A percentile compares a stretch with the other conserved stretches of the same genome.
Evolutionary conservation across 345 rosid species (phyloP).

Genomic region (Eucalyptus curtisii): DNA sequence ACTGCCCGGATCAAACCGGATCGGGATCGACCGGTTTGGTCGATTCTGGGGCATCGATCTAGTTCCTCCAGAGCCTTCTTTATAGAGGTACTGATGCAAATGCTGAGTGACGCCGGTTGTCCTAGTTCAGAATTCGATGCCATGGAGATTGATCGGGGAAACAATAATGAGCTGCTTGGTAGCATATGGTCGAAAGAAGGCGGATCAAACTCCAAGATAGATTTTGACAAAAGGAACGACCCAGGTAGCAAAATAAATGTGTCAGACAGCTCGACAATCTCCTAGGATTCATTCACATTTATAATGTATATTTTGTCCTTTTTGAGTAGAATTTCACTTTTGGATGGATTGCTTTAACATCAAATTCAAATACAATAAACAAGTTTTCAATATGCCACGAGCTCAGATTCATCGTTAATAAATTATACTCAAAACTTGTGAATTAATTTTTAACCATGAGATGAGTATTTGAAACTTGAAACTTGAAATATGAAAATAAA

Average conservation of each 20-base stretch:
- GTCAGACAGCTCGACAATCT: too few species aligned
- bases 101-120: too few species aligned
- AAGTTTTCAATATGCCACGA: not conserved
- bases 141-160: not conserved
- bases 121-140: too few species aligned
- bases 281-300: too few species aligned
- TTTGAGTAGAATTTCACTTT: too few species aligned
- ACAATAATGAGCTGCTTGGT: not conserved
- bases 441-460: not conserved
- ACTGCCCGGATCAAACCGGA: accelerated
- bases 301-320: too few species aligned
- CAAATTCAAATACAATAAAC: not conserved
- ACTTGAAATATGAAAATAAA: not conserved
- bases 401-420: not conserved
- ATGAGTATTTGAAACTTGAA: too few species aligned
- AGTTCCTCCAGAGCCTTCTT: too few species aligned
- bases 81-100: too few species aligned
- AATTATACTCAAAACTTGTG: not conserved
- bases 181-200: not conserved
- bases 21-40: accelerated
- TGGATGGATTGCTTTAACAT: too few species aligned
- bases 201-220: not conserved
- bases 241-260: not conserved
- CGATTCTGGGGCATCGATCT: too few species aligned
- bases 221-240: not conserved